A percentile compares a stretch with the other conserved stretches of the same genome.
phyloP scores from a whole-genome alignment of 306 rosid genomes.

The Trifolium pratense region DNA sequence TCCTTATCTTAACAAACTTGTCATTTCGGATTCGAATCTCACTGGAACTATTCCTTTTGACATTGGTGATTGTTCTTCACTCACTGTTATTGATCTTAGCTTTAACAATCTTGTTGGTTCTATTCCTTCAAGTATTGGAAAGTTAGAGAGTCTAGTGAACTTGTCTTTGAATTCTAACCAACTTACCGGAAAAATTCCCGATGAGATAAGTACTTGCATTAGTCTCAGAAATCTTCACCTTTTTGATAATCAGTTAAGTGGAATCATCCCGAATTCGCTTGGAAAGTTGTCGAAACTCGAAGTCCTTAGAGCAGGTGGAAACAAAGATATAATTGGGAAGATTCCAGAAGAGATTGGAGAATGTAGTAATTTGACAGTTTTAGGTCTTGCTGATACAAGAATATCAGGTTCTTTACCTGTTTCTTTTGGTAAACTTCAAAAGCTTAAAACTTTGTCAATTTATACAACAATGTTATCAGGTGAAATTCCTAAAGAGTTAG shows the following conservation, averaged over 20 bases:
- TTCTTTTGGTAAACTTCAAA: conserved; percentile 71
- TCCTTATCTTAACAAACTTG: conserved; percentile 56
- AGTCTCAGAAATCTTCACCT: conserved; percentile 55
- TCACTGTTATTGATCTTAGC: conserved; percentile 62
- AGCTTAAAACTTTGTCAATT: conserved; percentile 77
- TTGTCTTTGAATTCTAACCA: conserved; percentile 77
- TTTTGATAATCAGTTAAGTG: conserved; percentile 70
- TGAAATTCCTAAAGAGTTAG: conserved; percentile 85
- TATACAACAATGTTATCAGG: conserved; percentile 93
- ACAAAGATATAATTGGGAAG: conserved; percentile 67
- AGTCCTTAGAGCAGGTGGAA: conserved; percentile 81
- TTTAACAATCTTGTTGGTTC: conserved; percentile 76
- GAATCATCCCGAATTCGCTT: conserved; percentile 54
- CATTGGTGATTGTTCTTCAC: conserved; percentile 61
- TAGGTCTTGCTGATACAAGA: conserved; percentile 82
- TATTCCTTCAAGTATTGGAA: conserved; percentile 65
- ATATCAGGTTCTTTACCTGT: conserved; percentile 76
- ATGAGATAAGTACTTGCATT: conserved; percentile 59
- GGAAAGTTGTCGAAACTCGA: conserved; percentile 68
- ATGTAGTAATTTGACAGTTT: conserved; percentile 72
- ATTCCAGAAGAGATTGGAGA: conserved; percentile 81
- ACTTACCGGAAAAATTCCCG: conserved; percentile 75
- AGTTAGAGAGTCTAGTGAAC: conserved; percentile 56
- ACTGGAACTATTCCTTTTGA: conserved; percentile 67
- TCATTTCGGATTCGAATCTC: conserved; percentile 79